Evolutionary conservation across 164 flowering plant species (phyloP), one percentile per base, ranked within the genome.

Genomic region (Buxus sempervirens): DNA sequence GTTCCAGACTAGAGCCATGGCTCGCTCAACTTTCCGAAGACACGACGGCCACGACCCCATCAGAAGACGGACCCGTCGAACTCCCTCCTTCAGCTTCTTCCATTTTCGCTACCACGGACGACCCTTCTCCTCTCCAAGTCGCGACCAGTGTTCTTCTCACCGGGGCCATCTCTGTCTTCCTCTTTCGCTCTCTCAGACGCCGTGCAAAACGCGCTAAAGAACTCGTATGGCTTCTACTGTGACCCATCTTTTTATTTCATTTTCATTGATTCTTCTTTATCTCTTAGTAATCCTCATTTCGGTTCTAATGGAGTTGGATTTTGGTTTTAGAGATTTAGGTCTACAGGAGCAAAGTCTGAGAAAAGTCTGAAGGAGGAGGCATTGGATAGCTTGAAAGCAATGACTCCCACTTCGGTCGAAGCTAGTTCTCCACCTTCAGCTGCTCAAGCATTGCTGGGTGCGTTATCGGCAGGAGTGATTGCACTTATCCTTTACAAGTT

Each of bases 81-180:
- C 83, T 90, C 48, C 84, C 88, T 0, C 81, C 80, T 1, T 76
- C 92, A 3, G 26, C 81, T n/a, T 58, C 87, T 54, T 68, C 86
- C 5, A 65, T 88, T 32, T 84, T 91, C 62, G 81, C 90, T 58
- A 72, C 86, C 53, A 41, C 72, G 4, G 89, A 89, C 65, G 84
- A 89, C 65, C 91, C 99, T 25, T 66, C 97, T 1, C 70, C 87
- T 38, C 78, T 95, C 55, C 97, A 92, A 71, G 80, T 87, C 12
- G 82, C 97, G 77, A 85, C 99, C 69, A 90, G 97, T 64, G 86
- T 95, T 24, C 87, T 95, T 26, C 99, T 95, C 82, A 89, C 97
- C 21, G 97, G 99, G 0, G 85, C 99, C 73, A 86, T 95, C 72
- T 64, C 88, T 21, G 80, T 95, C 70, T 89, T 95, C 79, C 96